Conservation (phyloP, 176 grass and related monocot species). For the Saccharum spontaneum region DNA sequence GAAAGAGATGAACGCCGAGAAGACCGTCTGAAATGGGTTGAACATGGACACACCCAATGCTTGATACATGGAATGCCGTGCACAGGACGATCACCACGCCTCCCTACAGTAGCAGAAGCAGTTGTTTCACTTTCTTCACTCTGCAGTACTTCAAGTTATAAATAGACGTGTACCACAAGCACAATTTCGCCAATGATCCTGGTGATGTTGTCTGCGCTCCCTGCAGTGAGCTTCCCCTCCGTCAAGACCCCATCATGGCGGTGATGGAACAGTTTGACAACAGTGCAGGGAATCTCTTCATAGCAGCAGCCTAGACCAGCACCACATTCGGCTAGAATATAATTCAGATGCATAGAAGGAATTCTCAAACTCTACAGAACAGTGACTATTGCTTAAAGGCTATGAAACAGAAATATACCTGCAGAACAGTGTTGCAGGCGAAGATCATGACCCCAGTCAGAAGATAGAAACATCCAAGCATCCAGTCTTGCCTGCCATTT, state of each 20-base stretch:
- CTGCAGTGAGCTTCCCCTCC: constrained; percentile 33
- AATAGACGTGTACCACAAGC: too few relatives aligned
- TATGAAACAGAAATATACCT: constrained; percentile 2
- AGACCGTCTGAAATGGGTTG: too few relatives aligned
- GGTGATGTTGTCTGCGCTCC: neutral
- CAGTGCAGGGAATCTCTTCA: constrained; percentile 44
- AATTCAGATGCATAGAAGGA: neutral
- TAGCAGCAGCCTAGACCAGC: constrained; percentile 31
- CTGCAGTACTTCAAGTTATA: too few relatives aligned
- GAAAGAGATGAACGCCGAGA: too few relatives aligned
- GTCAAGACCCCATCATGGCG: constrained; percentile 44
- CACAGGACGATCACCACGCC: too few relatives aligned
- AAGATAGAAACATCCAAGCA: constrained; percentile 45
- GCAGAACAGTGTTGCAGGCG: constrained; percentile 41
- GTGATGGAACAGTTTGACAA: constrained; percentile 34
- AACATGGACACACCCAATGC: too few relatives aligned
- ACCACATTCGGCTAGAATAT: neutral
- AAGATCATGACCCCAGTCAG: constrained; percentile 34
- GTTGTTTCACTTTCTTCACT: too few relatives aligned
- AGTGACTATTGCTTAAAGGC: too few relatives aligned
- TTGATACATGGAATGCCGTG: too few relatives aligned
- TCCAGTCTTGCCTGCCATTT: neutral
- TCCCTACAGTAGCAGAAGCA: too few relatives aligned
- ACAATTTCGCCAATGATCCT: neutral
- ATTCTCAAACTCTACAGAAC: too few relatives aligned